Conservation (phyloP, 2,329 filamentous ascomycete genomes). For the Neonectria hederae region DNA sequence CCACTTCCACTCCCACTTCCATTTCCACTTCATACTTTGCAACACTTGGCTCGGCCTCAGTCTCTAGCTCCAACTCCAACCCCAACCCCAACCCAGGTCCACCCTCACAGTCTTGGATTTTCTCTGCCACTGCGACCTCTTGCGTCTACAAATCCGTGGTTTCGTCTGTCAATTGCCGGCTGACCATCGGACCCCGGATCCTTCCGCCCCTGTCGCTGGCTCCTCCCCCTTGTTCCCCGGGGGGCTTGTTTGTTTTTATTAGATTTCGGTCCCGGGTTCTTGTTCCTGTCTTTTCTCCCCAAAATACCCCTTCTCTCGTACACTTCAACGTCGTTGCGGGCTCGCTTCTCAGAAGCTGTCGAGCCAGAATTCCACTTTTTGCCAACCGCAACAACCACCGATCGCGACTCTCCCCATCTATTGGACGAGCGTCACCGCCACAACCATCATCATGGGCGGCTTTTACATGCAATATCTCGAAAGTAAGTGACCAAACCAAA, state of each 20-base stretch:
- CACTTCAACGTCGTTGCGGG: constrained; percentile 10
- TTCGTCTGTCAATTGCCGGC: constrained; percentile 7
- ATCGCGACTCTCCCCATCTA: constrained; percentile 21
- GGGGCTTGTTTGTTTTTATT: constrained; percentile 9
- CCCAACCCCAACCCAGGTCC: neutral
- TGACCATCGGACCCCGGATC: constrained; percentile 13
- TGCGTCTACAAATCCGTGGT: neutral
- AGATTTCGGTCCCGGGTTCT: neutral
- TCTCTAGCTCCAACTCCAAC: constrained; percentile 2
- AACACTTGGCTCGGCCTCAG: neutral
- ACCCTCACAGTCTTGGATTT: neutral
- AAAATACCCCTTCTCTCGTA: constrained; percentile 16
- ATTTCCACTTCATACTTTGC: neutral
- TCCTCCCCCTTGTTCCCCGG: constrained; percentile 2
- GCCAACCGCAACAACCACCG: constrained; percentile 26
- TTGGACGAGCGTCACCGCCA: constrained; percentile 38
- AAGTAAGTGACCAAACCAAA: constrained; percentile 65
- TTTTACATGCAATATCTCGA: constrained; percentile 79
- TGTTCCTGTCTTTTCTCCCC: neutral
- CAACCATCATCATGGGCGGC: constrained; percentile 63
- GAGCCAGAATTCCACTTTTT: constrained; percentile 33
- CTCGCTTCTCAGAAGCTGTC: constrained; percentile 22
- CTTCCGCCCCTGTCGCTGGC: constrained; percentile 4
- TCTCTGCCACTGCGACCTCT: constrained; percentile 5
- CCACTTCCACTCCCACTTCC: neutral